Percentiles rank a stretch among this genome's conserved stretches.
These are phyloP conservation scores for Jatropha multifida DNA, from an alignment of 441 rosid genomes.

Conservation along the genomic window DNA sequence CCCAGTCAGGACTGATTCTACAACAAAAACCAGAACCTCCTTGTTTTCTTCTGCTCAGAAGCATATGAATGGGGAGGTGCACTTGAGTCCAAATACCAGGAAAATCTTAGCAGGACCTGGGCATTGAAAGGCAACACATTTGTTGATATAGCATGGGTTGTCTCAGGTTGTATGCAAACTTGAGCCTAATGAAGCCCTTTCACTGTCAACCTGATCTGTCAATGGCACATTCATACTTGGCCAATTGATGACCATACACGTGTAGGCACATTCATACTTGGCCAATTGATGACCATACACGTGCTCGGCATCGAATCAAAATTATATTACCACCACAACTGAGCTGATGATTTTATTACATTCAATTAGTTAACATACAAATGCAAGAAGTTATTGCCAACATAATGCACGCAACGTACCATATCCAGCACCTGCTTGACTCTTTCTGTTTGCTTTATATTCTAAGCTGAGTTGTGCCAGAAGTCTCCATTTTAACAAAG, in stretches of 20 bases:
- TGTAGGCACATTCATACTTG: neutral
- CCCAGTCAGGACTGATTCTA: neutral
- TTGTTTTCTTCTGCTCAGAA: constrained; percentile 19
- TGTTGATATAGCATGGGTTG: constrained; percentile 17
- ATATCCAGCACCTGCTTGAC: constrained; percentile 25
- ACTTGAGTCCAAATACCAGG: neutral
- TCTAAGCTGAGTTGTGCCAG: constrained; percentile 18
- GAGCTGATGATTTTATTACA: neutral
- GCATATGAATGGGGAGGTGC: constrained; percentile 12
- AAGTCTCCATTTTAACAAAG: constrained; percentile 17
- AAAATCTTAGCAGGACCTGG: neutral
- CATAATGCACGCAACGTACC: constrained; percentile 5
- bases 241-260: constrained; percentile 20
- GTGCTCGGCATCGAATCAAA: constrained; percentile 20
- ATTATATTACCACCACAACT: constrained; percentile 20
- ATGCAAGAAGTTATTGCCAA: constrained; percentile 11
- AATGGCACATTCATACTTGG: neutral
- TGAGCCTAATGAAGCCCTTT: constrained; percentile 2
- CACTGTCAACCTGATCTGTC: constrained; percentile 7
- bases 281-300: constrained; percentile 20
- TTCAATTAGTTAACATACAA: constrained; percentile 2
- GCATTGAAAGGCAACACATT: neutral
- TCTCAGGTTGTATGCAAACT: constrained; percentile 11
- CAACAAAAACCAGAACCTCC: neutral
- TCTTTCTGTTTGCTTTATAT: constrained; percentile 28